Evolutionary conservation across 192 early-diverging fungal genomes (phyloP), one percentile per base, ranked within the genome.

Genomic region (Mortierella hygrophila): DNA sequence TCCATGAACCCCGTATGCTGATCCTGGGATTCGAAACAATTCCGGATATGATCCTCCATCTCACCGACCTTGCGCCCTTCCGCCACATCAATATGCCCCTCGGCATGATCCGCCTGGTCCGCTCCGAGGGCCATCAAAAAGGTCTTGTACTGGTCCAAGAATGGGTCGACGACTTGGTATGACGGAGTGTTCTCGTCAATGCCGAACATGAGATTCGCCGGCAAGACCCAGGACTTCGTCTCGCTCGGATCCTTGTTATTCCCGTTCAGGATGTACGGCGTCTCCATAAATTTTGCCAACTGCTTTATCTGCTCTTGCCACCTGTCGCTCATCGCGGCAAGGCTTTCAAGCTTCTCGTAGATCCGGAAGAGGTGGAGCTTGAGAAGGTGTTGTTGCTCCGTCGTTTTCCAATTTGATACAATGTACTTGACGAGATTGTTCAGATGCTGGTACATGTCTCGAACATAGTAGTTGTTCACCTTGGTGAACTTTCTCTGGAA

Each of bases 71-170:
- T 7, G 35, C 68, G 42, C 20, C 40, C 72, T 8, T 32, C 41
- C 29, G 77, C 71, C 6, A 78, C 68, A 5, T 23, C 44, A 37
- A 83, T 65, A 6, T 0, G 26, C 8, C 63, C 60, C 46, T 70
- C 77, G 6, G 75, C 77, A 16, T 3, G 26, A 4, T 60, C 6
- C 82, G 75, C 75, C 63, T 83, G 40, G 2, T 16, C 29, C 1
- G 74, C 82, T n/a, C 82, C 82, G 4, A 68, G 32, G 15, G 72
- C 68, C 5, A 76, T 52, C 41, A 83, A 35, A 49, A 83, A 83
- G 0, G 23, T 41, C 4, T 77, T 72, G n/a, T 44, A 72, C 10
- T 11, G 40, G 7, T 29, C 0, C 37, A 83, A 21, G 3, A 13
- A 47, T 6, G 7, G 7, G 42, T 83, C 72, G 8, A 79, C 82